These are phyloP conservation scores for Excoecaria cochinchinensis DNA, from an alignment of 345 rosid species.

Conservation along the genomic window DNA sequence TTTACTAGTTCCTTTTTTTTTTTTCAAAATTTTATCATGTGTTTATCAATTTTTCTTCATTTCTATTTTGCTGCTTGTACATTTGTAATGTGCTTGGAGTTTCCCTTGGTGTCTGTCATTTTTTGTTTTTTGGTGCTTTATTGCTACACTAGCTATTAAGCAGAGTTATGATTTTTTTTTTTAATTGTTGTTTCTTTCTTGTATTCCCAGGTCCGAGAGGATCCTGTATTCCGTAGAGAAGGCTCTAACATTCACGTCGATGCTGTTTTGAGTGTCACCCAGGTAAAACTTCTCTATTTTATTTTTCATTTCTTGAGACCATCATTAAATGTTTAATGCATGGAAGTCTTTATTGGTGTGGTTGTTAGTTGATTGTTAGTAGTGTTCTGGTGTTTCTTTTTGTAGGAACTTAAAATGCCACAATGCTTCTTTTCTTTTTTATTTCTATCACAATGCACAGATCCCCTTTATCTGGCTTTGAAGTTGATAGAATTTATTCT, in stretches of 20 bases:
- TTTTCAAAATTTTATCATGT: no score
- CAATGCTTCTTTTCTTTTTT: conserved; percentile 1
- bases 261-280: conserved; percentile 69
- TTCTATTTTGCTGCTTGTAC: background rate
- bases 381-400: background rate
- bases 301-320: background rate
- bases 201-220: conserved; percentile 69
- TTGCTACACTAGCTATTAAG: background rate
- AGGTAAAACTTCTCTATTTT: conserved; percentile 46
- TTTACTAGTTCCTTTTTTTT: no score
- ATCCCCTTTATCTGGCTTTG: background rate
- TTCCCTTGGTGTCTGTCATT: background rate
- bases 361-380: background rate
- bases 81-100: background rate
- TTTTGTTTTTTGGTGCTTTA: background rate
- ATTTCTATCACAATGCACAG: background rate
- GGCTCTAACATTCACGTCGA: conserved; percentile 90
- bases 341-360: background rate
- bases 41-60: no score
- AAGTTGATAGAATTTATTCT: conserved; percentile 12
- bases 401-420: background rate
- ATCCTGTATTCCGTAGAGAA: conserved; percentile 94
- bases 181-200: background rate
- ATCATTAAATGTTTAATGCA: background rate
- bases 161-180: background rate